Conservation (phyloP, 1,284 basidiomycete genomes). For the Fistulinella cinereoalba region DNA sequence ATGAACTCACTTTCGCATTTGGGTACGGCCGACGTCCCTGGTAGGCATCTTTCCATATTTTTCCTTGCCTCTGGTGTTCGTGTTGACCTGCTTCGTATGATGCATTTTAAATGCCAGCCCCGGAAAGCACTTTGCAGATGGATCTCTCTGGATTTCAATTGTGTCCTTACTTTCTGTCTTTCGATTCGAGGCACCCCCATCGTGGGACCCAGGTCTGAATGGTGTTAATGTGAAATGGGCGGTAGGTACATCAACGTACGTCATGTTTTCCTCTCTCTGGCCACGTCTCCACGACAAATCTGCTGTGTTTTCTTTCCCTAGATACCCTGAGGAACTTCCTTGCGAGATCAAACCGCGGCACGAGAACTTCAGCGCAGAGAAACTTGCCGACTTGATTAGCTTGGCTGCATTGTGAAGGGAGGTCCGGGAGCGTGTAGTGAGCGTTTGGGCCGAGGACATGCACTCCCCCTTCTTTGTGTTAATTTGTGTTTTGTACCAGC, state of each 20-base stretch:
- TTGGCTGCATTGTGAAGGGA: no score
- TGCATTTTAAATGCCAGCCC: background rate
- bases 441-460: no score
- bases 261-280: slow-evolving; percentile 7
- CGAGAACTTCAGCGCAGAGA: slow-evolving; percentile 4
- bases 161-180: slow-evolving; percentile 21
- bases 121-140: slow-evolving; percentile 43
- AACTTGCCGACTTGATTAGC: no score
- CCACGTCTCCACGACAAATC: no score
- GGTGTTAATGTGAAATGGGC: slow-evolving; percentile 25
- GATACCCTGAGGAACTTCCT: slow-evolving; percentile 15
- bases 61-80: no score
- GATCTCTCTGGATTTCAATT: slow-evolving; percentile 25
- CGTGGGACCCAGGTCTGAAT: slow-evolving; percentile 22
- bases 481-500: no score
- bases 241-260: slow-evolving; percentile 22
- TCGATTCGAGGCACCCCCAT: slow-evolving; percentile 10
- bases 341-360: slow-evolving; percentile 16
- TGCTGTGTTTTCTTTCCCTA: background rate
- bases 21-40: no score
- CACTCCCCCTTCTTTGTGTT: no score
- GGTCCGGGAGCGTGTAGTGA: no score
- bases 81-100: no score
- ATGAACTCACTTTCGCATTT: slow-evolving; percentile 30
- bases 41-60: no score